phyloP scores from a whole-genome alignment of 495 filamentous ascomycete genomes.

The Penicillium lividum region DNA sequence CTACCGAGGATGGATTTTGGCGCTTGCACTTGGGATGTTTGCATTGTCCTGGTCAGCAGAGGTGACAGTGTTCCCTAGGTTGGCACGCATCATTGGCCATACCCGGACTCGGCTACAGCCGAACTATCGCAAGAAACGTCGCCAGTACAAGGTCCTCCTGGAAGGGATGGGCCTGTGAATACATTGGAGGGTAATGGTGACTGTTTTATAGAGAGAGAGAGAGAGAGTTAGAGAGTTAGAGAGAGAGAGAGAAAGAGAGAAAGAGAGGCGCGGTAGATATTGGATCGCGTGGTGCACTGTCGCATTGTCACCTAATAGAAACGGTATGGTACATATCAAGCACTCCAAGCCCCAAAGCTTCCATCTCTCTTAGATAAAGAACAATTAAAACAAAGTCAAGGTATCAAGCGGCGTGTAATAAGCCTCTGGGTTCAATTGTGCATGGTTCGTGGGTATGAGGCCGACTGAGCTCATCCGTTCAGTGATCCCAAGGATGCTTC shows the following conservation, averaged over 20 bases:
- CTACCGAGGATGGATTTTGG: slow-evolving; percentile 72
- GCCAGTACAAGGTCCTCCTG: slow-evolving; percentile 80
- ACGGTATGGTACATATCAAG: slow-evolving; percentile 33
- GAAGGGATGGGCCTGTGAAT: slow-evolving; percentile 63
- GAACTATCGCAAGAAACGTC: slow-evolving; percentile 69
- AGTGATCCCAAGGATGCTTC: slow-evolving; percentile 99
- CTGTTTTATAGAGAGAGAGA: not conserved
- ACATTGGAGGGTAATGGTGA: slow-evolving; percentile 13
- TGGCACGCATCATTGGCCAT: slow-evolving; percentile 69
- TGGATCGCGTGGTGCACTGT: slow-evolving; percentile 12
- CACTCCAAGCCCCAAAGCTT: slow-evolving; percentile 8
- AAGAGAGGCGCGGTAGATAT: slow-evolving; percentile 12
- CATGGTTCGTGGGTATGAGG: not conserved
- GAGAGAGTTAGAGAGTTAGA: no score
- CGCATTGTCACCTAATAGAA: slow-evolving; percentile 17
- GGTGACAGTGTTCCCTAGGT: slow-evolving; percentile 61
- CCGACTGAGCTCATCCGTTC: slow-evolving; percentile 17
- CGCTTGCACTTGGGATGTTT: slow-evolving; percentile 67
- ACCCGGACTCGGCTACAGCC: slow-evolving; percentile 55
- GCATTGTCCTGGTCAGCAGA: slow-evolving; percentile 68
- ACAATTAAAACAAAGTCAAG: not conserved
- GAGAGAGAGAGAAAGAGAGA: no score
- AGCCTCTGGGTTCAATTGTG: slow-evolving; percentile 1
- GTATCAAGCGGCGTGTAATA: slow-evolving; percentile 5
- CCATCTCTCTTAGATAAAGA: not conserved